Conservation (phyloP, 2,329 filamentous ascomycete genomes). For the Pyrenochaeta sp. region DNA sequence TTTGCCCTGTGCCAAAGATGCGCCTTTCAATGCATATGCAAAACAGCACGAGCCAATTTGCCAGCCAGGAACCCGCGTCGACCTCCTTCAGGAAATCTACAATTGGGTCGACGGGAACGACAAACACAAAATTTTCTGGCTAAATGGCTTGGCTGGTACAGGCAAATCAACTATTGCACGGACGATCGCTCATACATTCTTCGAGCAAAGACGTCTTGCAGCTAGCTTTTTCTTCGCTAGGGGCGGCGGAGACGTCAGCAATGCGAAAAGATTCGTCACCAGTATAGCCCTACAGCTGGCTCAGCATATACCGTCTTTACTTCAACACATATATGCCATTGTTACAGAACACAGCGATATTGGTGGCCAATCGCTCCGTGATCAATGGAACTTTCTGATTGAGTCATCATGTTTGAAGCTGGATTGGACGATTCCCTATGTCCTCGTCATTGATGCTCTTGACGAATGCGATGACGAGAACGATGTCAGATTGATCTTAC, state of each 20-base stretch:
- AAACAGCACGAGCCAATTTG: slow-evolving; percentile 30
- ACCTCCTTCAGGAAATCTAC: slow-evolving; percentile 31
- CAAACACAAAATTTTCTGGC: slow-evolving; percentile 37
- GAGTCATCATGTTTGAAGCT: too few species aligned
- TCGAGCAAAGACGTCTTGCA: slow-evolving; percentile 7
- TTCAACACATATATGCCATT: slow-evolving; percentile 11
- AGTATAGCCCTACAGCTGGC: slow-evolving; percentile 21
- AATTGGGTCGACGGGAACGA: slow-evolving; percentile 22
- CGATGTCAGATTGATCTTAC: slow-evolving; percentile 17
- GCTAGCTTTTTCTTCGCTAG: slow-evolving; percentile 30
- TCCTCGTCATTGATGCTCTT: slow-evolving; percentile 36
- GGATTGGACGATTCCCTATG: neutral
- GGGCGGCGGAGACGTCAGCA: slow-evolving; percentile 17
- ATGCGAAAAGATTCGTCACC: slow-evolving; percentile 18
- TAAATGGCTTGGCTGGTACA: slow-evolving; percentile 38
- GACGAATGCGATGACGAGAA: slow-evolving; percentile 39
- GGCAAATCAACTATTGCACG: slow-evolving; percentile 45
- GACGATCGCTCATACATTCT: slow-evolving; percentile 29
- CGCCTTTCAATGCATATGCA: slow-evolving; percentile 27
- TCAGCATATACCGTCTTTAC: slow-evolving; percentile 1
- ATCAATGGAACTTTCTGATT: slow-evolving; percentile 29
- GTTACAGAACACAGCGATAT: slow-evolving; percentile 13
- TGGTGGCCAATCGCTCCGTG: slow-evolving; percentile 13
- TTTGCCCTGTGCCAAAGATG: slow-evolving; percentile 13
- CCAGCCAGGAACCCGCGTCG: slow-evolving; percentile 28